These are phyloP conservation scores for Fusarium decemcellulare DNA, from an alignment of 2,329 filamentous ascomycete genomes.

Conservation along the genomic window DNA sequence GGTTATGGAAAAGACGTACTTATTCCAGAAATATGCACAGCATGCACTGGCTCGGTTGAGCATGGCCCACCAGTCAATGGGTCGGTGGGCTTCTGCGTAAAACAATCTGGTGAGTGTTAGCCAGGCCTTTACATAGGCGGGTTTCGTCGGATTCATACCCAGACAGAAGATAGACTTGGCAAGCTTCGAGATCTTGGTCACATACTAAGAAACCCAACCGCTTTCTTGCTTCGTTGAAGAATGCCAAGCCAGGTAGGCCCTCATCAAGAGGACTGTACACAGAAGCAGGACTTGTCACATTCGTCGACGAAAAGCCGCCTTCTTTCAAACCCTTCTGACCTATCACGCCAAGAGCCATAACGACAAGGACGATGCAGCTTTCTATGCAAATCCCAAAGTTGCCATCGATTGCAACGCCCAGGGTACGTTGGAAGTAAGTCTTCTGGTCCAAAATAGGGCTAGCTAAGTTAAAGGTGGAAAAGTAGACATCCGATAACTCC, in stretches of 20 bases:
- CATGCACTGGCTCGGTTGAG: slow-evolving; percentile 36
- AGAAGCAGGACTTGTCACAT: background rate
- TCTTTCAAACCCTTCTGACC: slow-evolving; percentile 19
- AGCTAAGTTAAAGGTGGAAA: slow-evolving; percentile 24
- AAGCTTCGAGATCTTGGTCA: slow-evolving; percentile 29
- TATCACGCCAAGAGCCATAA: slow-evolving; percentile 24
- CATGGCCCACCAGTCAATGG: slow-evolving; percentile 36
- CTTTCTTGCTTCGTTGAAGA: slow-evolving; percentile 36
- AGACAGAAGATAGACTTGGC: slow-evolving; percentile 29
- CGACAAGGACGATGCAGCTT: slow-evolving; percentile 30
- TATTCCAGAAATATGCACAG: slow-evolving; percentile 38
- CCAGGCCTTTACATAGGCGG: rapidly evolving
- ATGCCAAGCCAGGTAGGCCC: slow-evolving; percentile 22
- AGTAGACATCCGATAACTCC: slow-evolving; percentile 34
- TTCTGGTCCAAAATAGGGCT: slow-evolving; percentile 35
- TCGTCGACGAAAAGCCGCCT: slow-evolving; percentile 12
- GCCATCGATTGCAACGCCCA: slow-evolving; percentile 30
- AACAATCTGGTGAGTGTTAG: slow-evolving; percentile 17
- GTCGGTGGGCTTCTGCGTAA: slow-evolving; percentile 33
- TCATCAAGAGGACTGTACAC: background rate
- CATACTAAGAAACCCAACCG: slow-evolving; percentile 34
- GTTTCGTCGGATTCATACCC: background rate
- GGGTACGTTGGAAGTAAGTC: slow-evolving; percentile 34
- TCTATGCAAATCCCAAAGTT: slow-evolving; percentile 32
- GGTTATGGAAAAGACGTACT: background rate